phyloP scores from a whole-genome alignment of 345 rosid species.

The Hirschfeldia incana region DNA sequence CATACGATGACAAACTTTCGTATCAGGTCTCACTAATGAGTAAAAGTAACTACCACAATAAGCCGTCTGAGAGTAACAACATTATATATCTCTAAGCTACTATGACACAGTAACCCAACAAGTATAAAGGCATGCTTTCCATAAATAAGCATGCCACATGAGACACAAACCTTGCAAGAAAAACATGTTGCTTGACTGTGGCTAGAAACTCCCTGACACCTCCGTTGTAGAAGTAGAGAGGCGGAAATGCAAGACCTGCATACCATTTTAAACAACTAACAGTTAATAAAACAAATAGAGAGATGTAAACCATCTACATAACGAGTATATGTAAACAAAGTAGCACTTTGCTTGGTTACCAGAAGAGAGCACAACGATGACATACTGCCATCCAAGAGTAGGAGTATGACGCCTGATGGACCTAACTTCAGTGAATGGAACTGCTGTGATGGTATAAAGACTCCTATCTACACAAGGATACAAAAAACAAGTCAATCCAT shows the following conservation, averaged over 20 bases:
- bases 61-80: background rate
- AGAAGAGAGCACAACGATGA: conserved; percentile 83
- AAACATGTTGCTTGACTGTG: conserved; percentile 73
- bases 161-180: conserved; percentile 72
- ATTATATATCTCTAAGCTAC: conserved; percentile 15
- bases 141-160: conserved; percentile 16
- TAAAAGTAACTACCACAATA: too few species aligned
- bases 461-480: conserved; percentile 63
- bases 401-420: conserved; percentile 88
- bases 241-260: conserved; percentile 91
- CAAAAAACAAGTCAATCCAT: conserved; percentile 9
- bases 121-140: background rate
- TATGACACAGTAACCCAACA: background rate
- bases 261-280: background rate
- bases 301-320: background rate
- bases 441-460: conserved; percentile 81
- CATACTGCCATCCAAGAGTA: conserved; percentile 94
- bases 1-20: conserved; percentile 5
- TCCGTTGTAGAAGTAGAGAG: conserved; percentile 92
- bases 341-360: conserved; percentile 45
- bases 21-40: conserved; percentile 2
- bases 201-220: conserved; percentile 92
- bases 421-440: conserved; percentile 77
- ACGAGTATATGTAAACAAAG: background rate
- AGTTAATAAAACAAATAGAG: background rate